Conservation (phyloP, 2,329 filamentous ascomycete genomes). For the Conoideocrella luteorostrata region DNA sequence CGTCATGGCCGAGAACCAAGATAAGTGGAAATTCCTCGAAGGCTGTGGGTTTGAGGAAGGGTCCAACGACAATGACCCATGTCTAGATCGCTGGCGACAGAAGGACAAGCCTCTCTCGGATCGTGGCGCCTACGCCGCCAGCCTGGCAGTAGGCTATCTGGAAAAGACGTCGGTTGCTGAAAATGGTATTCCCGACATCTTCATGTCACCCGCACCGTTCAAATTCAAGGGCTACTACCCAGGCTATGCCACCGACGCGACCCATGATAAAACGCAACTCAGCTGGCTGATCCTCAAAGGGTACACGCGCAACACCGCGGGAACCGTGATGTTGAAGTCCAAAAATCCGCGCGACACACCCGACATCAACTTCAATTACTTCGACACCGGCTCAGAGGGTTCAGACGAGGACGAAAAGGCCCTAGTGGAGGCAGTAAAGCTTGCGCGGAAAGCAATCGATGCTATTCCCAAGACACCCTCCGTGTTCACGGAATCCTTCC, state of each 20-base stretch:
- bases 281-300: conserved; percentile 1
- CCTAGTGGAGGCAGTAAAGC: conserved; percentile 20
- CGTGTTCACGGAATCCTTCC: conserved; percentile 23
- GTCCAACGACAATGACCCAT: conserved; percentile 26
- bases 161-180: background rate
- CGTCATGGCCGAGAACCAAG: conserved; percentile 11
- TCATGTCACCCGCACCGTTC: background rate
- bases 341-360: conserved; percentile 58
- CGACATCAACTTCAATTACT: conserved; percentile 57
- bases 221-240: conserved; percentile 1
- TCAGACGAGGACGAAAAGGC: conserved; percentile 39
- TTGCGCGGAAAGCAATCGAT: conserved; percentile 40
- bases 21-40: conserved; percentile 4
- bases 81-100: conserved; percentile 25
- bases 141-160: background rate
- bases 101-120: background rate
- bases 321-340: conserved; percentile 54
- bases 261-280: background rate
- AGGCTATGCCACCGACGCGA: background rate
- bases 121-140: background rate
- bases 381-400: conserved; percentile 28
- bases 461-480: conserved; percentile 50
- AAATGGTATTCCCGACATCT: background rate
- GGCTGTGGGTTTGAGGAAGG: conserved; percentile 21
- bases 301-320: conserved; percentile 20